Percentiles rank a stretch among this genome's conserved stretches.
phyloP scores from a whole-genome alignment of 345 rosid genomes.

The Acer saccharum region DNA sequence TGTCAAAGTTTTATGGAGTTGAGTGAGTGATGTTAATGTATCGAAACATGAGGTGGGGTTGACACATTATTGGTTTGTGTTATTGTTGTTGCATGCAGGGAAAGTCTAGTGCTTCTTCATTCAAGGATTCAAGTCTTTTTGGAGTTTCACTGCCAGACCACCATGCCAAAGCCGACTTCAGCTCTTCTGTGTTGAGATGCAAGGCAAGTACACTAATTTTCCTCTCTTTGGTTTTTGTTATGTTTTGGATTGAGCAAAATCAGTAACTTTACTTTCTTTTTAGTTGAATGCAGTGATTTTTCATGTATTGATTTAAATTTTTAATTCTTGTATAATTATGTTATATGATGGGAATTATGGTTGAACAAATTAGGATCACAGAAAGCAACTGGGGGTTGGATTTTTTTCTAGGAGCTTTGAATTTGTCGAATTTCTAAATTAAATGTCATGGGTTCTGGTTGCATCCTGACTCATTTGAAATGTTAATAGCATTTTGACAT shows the following conservation, averaged over 20 bases:
- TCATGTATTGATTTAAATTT: no score
- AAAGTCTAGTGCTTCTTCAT: slow-evolving; percentile 51
- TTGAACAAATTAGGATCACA: not conserved
- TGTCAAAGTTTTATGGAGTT: not conserved
- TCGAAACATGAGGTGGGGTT: not conserved
- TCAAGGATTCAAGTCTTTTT: slow-evolving; percentile 72
- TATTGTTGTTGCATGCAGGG: slow-evolving; percentile 46
- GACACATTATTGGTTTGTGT: slow-evolving; percentile 2
- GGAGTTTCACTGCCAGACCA: slow-evolving; percentile 74
- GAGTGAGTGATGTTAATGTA: not conserved
- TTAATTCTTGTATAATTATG: not conserved
- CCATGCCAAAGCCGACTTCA: slow-evolving; percentile 52
- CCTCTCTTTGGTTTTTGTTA: not conserved
- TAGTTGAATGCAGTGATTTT: not conserved
- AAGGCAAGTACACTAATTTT: slow-evolving; percentile 45
- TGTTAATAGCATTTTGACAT: not conserved
- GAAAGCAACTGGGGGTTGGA: not conserved
- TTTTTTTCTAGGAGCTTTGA: not conserved
- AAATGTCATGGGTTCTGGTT: not conserved
- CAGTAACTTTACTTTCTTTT: not conserved
- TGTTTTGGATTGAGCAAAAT: not conserved
- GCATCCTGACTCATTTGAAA: not conserved
- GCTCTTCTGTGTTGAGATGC: slow-evolving; percentile 55
- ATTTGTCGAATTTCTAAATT: not conserved
- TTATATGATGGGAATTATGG: not conserved